phyloP scores from a whole-genome alignment of 2,329 filamentous ascomycete genomes.

The Trichoderma harzianum region DNA sequence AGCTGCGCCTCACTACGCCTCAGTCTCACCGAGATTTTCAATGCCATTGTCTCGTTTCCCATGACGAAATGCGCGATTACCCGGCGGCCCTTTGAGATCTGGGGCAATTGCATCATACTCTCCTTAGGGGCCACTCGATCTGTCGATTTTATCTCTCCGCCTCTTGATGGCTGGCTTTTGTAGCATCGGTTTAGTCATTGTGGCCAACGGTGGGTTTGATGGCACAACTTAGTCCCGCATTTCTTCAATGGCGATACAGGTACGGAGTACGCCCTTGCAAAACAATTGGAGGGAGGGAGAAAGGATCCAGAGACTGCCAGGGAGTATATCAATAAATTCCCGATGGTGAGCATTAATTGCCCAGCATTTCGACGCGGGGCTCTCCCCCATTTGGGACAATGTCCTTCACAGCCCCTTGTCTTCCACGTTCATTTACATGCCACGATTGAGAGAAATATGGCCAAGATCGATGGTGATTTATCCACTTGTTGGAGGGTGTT shows the following conservation, averaged over 20 bases:
- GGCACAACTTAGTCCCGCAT: neutral
- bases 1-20: slow-evolving; percentile 12
- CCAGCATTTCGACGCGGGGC: neutral
- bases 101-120: slow-evolving; percentile 6
- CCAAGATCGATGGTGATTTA: neutral
- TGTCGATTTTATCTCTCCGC: neutral
- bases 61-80: slow-evolving; percentile 3
- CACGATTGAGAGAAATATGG: neutral
- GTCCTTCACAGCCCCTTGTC: neutral
- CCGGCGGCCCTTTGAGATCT: neutral
- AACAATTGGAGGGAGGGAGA: neutral
- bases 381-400: neutral
- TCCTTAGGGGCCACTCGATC: neutral
- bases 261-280: neutral
- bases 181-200: neutral
- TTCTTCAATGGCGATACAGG: neutral
- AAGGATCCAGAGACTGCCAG: neutral
- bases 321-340: neutral
- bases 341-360: neutral
- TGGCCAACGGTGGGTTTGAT: neutral
- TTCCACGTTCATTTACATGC: neutral
- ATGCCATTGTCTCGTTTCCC: neutral
- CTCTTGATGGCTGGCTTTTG: neutral
- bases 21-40: slow-evolving; percentile 5
- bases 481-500: neutral